Percentiles rank a stretch among this genome's conserved stretches.
These are phyloP conservation scores for Solanum verrucosum DNA, from an alignment of 257 asterid species.

Conservation along the genomic window DNA sequence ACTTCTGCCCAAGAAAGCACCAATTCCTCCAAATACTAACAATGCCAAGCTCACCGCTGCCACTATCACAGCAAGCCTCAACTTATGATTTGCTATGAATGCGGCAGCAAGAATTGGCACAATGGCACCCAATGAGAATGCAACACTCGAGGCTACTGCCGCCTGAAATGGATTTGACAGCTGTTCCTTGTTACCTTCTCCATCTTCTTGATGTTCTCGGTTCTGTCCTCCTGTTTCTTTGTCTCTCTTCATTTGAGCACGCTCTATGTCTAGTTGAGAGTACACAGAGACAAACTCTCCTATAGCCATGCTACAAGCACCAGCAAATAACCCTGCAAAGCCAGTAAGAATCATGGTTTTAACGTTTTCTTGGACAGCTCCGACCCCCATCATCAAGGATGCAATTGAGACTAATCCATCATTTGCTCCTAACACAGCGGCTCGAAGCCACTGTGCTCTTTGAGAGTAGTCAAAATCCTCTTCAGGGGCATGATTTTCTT, in stretches of 20 bases:
- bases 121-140: slow-evolving; percentile 50
- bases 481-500: slow-evolving; percentile 7
- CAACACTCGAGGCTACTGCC: slow-evolving; percentile 49
- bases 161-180: slow-evolving; percentile 59
- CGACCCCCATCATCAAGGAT: slow-evolving; percentile 67
- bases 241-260: slow-evolving; percentile 48
- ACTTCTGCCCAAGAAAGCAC: slow-evolving; percentile 52
- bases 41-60: slow-evolving; percentile 43
- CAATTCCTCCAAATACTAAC: slow-evolving; percentile 39
- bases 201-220: neutral
- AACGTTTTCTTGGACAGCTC: slow-evolving; percentile 42
- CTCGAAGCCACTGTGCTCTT: slow-evolving; percentile 74
- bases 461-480: slow-evolving; percentile 44
- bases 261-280: slow-evolving; percentile 54
- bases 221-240: neutral
- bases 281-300: slow-evolving; percentile 68
- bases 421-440: slow-evolving; percentile 61
- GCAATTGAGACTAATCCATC: slow-evolving; percentile 65
- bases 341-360: slow-evolving; percentile 52
- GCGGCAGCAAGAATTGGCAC: slow-evolving; percentile 63
- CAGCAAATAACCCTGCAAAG: slow-evolving; percentile 56
- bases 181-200: slow-evolving; percentile 11
- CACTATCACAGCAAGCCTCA: slow-evolving; percentile 36
- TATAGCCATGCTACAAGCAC: slow-evolving; percentile 79
- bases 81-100: slow-evolving; percentile 25